Percentiles rank a stretch among this genome's conserved stretches.
These are phyloP conservation scores for Diplodia sapinea DNA, from an alignment of 2,329 filamentous ascomycete genomes.

Conservation along the genomic window DNA sequence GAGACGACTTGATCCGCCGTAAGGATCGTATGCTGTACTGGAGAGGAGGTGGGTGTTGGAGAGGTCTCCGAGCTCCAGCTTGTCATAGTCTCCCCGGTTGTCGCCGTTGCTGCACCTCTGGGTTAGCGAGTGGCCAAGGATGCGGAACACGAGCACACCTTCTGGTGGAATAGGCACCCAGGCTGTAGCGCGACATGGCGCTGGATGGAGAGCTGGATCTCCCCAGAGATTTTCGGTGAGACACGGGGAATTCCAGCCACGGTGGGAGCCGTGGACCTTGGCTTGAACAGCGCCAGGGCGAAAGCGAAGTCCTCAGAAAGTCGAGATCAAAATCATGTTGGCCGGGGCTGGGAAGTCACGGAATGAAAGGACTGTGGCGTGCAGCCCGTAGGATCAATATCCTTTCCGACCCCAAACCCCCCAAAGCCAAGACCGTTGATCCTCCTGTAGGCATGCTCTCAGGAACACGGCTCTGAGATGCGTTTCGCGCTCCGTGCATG, in stretches of 20 bases:
- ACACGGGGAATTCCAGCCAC: neutral
- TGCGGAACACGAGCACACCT: constrained; percentile 3
- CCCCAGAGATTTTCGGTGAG: neutral
- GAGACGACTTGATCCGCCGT: neutral
- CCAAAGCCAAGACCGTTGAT: constrained; percentile 1
- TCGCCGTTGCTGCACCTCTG: neutral
- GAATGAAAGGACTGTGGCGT: neutral
- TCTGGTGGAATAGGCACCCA: neutral
- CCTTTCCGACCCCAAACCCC: constrained; percentile 14
- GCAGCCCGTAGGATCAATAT: constrained; percentile 5
- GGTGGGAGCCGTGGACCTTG: too few species aligned
- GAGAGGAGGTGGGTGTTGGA: constrained; percentile 8
- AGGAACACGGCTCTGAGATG: too few species aligned
- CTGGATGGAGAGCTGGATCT: neutral
- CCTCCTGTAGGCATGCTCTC: too few species aligned
- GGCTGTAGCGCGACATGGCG: neutral
- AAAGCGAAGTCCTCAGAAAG: neutral
- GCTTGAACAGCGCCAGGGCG: too few species aligned
- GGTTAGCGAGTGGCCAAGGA: constrained; percentile 1
- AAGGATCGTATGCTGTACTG: constrained; percentile 7
- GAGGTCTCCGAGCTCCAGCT: constrained; percentile 21
- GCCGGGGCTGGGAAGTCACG: neutral
- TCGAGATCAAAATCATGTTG: neutral
- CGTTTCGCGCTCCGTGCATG: too few species aligned
- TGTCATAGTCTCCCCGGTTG: constrained; percentile 6